Conservation (phyloP, 75 land plant species). For the Selaginella tamariscina region DNA sequence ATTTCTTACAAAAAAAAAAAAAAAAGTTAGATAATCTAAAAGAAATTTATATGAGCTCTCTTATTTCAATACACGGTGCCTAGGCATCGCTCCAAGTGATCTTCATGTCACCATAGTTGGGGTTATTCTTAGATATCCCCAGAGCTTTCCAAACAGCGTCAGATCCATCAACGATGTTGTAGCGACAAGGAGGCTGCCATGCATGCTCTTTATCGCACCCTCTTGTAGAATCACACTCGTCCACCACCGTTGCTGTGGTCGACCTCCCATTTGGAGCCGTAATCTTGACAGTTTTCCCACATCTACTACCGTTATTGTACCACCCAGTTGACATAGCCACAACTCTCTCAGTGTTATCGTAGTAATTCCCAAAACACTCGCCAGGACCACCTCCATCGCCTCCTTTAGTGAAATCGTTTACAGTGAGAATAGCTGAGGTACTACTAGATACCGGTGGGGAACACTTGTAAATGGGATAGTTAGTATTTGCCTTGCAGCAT, state of each 20-base stretch:
- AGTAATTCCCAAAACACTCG: constrained; percentile 29
- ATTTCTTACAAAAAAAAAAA: too few relatives aligned
- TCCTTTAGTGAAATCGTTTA: constrained; percentile 31
- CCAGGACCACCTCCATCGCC: constrained; percentile 37
- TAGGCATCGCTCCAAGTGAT: constrained; percentile 6
- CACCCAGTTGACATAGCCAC: constrained; percentile 62
- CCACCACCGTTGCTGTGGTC: constrained; percentile 35
- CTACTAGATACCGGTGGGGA: constrained; percentile 22
- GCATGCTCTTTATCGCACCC: constrained; percentile 47
- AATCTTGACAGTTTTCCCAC: constrained; percentile 29
- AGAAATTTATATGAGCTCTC: too few relatives aligned
- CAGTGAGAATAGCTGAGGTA: constrained; percentile 34
- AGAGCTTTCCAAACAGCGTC: constrained; percentile 36
- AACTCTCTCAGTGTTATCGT: constrained; percentile 26
- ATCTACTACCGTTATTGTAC: constrained; percentile 25
- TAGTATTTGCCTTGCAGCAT: constrained; percentile 22
- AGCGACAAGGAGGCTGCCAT: constrained; percentile 39
- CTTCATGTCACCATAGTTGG: neutral
- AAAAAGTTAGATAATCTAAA: too few relatives aligned
- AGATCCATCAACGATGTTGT: constrained; percentile 44
- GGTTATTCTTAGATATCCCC: constrained; percentile 7
- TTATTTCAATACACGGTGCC: too few relatives aligned
- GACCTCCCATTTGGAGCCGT: constrained; percentile 28
- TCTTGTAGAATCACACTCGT: constrained; percentile 44
- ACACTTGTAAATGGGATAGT: constrained; percentile 27